A percentile compares a stretch with the other conserved stretches of the same genome.
Conservation (phyloP, 2,329 filamentous ascomycete species). For the Trichoderma citrinoviride region DNA sequence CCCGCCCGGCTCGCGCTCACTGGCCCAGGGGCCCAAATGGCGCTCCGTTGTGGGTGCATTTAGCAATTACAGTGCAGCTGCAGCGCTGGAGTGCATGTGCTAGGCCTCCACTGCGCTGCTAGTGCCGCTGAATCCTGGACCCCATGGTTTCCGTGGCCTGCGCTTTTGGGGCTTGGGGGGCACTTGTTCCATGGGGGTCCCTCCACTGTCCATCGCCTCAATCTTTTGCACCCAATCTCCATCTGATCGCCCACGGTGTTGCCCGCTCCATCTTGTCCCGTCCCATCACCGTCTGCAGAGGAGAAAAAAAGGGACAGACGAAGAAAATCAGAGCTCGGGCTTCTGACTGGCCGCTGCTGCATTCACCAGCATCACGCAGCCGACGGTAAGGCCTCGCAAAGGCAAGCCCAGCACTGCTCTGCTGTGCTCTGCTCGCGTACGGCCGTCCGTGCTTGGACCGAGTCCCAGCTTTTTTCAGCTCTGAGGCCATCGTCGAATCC, state of each 20-base stretch:
- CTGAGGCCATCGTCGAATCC: constrained; percentile 6
- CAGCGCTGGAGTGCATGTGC: neutral
- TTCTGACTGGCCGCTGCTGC: neutral
- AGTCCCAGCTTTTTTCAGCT: constrained; percentile 11
- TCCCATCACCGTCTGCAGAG: neutral
- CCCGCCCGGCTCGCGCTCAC: constrained; percentile 12
- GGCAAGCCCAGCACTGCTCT: neutral
- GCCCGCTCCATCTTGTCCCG: neutral
- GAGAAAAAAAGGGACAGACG: neutral
- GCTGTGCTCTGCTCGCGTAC: neutral
- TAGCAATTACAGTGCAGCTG: constrained; percentile 1
- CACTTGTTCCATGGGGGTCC: constrained; percentile 10
- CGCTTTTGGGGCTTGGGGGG: neutral
- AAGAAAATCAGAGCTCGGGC: neutral
- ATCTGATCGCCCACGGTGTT: constrained; percentile 16
- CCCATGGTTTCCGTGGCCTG: constrained; percentile 16
- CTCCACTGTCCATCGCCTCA: constrained; percentile 7
- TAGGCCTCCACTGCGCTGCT: neutral
- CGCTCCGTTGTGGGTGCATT: neutral
- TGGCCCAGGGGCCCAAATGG: constrained; percentile 6
- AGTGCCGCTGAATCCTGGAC: neutral
- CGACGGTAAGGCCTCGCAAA: neutral
- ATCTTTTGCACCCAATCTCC: constrained; percentile 18
- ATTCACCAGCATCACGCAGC: neutral
- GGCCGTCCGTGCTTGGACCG: neutral